Percentiles rank a stretch among this genome's conserved stretches.
Conservation (phyloP, 192 early-diverging fungal species). For the Mortierella claussenii region DNA sequence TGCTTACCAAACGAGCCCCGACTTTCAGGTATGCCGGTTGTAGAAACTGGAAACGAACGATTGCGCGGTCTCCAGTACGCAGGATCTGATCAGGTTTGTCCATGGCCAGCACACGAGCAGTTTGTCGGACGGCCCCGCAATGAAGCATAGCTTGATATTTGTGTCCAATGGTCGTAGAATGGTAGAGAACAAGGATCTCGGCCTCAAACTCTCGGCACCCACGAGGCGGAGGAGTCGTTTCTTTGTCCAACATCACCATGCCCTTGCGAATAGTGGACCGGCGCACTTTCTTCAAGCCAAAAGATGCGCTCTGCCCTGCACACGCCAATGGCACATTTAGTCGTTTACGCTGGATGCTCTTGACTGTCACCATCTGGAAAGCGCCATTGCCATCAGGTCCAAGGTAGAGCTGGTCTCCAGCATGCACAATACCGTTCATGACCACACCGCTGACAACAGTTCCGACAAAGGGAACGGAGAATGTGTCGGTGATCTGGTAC, state of each 20-base stretch:
- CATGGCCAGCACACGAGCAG: slow-evolving; percentile 82
- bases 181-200: slow-evolving; percentile 91
- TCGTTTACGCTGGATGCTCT: slow-evolving; percentile 91
- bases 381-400: slow-evolving; percentile 89
- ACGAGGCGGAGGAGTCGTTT: slow-evolving; percentile 59
- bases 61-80: slow-evolving; percentile 88
- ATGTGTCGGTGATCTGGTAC: slow-evolving; percentile 91
- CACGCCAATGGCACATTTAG: slow-evolving; percentile 77
- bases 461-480: slow-evolving; percentile 90
- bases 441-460: slow-evolving; percentile 92
- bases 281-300: slow-evolving; percentile 89
- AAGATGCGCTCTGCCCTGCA: slow-evolving; percentile 86
- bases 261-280: slow-evolving; percentile 84
- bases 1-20: slow-evolving; percentile 68
- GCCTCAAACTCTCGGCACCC: slow-evolving; percentile 85
- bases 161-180: slow-evolving; percentile 89
- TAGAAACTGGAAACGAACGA: slow-evolving; percentile 76
- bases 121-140: slow-evolving; percentile 88
- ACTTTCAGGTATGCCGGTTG: slow-evolving; percentile 76
- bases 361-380: slow-evolving; percentile 80
- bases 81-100: slow-evolving; percentile 69
- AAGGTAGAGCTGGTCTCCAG: slow-evolving; percentile 84
- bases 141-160: slow-evolving; percentile 98
- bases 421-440: slow-evolving; percentile 73
- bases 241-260: slow-evolving; percentile 76